Evolutionary conservation across 495 filamentous ascomycete species (phyloP), one percentile per base, ranked within the genome.

Genomic region (Cairneyella variabilis): DNA sequence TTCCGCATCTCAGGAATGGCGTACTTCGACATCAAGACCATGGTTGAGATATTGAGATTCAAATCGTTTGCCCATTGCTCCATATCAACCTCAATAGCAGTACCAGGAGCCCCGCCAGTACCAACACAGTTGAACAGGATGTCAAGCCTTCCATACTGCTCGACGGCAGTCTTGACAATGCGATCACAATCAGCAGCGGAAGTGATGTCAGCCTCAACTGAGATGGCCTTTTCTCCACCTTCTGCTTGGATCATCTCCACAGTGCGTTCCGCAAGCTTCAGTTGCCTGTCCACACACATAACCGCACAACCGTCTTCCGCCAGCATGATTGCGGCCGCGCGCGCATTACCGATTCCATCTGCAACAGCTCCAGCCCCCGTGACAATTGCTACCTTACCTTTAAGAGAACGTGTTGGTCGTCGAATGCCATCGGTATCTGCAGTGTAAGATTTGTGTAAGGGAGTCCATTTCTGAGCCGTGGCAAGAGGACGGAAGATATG

Each of bases 111-210:
- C 0, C 80, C 80, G 12, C 67, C 67, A 23, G 81, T 66, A 0
- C 82, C 82, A 11, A 83, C 80, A 43, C 76, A 76, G 57, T 83
- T 83, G 17, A 82, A 60, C 2, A 80, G 62, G 40, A 83, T 81
- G 54, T 83, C 80, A 40, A 40, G 7, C 17, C 37, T 40, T 17
- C 37, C 37, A 40, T 40, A 40, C 5, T 40, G 37, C 37, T 40
- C 17, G 16, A 40, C 8, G 17, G 37, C 37, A 9, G 37, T 9
- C 10, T 40, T 40, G 37, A 40, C 37, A 16, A 40, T 17, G 5
- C 37, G 37, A 7, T 40, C 37, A 17, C 37, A 40, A 17, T 40
- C 37, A 40, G 5, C 6, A n/a, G 37, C 37, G 8, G 17, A 12
- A 40, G 37, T 40, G 37, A 40, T 40, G 17, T 40, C 37, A 5